Evolutionary conservation across 352 stramenopile genomes (phyloP), one percentile per base, ranked within the genome.

Genomic region (Globisporangium polare): DNA sequence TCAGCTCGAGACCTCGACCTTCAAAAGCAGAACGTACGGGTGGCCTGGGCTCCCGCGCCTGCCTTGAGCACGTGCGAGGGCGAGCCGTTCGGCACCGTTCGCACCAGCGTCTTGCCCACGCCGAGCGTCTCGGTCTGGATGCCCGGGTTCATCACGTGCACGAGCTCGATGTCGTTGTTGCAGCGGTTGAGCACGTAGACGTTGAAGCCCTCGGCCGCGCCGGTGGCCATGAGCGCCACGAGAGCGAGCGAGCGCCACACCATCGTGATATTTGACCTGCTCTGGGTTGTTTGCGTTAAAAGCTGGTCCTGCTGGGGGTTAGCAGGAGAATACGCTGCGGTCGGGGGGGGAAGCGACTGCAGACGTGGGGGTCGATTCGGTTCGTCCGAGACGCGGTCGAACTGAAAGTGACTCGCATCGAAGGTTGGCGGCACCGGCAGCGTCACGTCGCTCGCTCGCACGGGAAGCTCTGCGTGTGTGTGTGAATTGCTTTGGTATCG

Each of bases 181-280:
- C 80, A 90, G 55, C 67, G 70, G 73, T 90, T 90, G 61, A 62
- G 67, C 53, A 90, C 67, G 62, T 80, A 77, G 62, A 89, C 58
- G 42, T 76, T 70, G 64, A 84, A 72, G 50, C 66, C 75, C 18
- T 68, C 50, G 39, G 24, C 27, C 2, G 71, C 61, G 20, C 66
- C 53, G 26, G 54, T 39, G 22, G 65, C 62, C 17, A 83, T 53
- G 55, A 84, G 55, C 60, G 72, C 66, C 9, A 80, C 29, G 3
- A 67, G 62, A 24, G 68, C 42, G 15, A 83, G 26, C 43, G 65
- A 54, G 45, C 66, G 68, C 60, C 66, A 74, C 53, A 79, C 65
- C 73, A 81, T 84, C 26, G 4, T 33, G 29, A 33, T 33, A 33
- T 33, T 10, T 64, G 58, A 18, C 22, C n/a, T 64, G 24, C 22